These are phyloP conservation scores for Acmispon strigosus DNA, from an alignment of 306 rosid species.

Conservation along the genomic window DNA sequence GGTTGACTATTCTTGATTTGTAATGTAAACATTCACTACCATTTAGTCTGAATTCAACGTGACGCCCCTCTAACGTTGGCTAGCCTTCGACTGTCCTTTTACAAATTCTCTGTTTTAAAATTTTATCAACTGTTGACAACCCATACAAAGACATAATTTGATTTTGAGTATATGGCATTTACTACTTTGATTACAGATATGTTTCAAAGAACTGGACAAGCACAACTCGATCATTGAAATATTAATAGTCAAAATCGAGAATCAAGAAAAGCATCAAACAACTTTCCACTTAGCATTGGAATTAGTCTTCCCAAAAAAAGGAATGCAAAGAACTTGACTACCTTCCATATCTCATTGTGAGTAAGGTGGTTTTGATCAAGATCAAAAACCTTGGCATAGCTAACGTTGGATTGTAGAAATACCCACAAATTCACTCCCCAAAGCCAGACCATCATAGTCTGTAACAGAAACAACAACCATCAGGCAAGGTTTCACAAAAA, in stretches of 20 bases:
- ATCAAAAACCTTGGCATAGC: slow-evolving; percentile 80
- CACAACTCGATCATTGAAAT: neutral
- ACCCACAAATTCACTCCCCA: slow-evolving; percentile 96
- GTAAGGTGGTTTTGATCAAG: slow-evolving; percentile 90
- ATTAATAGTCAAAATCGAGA: neutral
- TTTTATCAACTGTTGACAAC: neutral
- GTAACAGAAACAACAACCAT: slow-evolving; percentile 27
- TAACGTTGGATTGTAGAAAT: slow-evolving; percentile 59
- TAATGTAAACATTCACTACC: neutral
- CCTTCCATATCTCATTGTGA: slow-evolving; percentile 95
- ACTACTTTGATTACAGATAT: neutral
- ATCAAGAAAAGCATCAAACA: slow-evolving; percentile 10
- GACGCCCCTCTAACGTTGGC: neutral
- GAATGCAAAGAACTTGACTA: slow-evolving; percentile 32
- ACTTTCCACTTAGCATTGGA: neutral
- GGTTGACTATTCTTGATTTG: neutral
- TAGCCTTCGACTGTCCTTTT: neutral
- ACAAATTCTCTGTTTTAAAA: neutral
- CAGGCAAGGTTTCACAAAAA: slow-evolving; percentile 5
- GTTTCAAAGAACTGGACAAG: neutral
- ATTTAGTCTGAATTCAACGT: neutral
- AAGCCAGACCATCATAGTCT: slow-evolving; percentile 98
- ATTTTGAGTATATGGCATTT: neutral
- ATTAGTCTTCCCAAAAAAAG: neutral
- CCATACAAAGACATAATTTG: neutral